Conservation (phyloP, 192 early-diverging fungal species). For the Entomortierella beljakovae region DNA sequence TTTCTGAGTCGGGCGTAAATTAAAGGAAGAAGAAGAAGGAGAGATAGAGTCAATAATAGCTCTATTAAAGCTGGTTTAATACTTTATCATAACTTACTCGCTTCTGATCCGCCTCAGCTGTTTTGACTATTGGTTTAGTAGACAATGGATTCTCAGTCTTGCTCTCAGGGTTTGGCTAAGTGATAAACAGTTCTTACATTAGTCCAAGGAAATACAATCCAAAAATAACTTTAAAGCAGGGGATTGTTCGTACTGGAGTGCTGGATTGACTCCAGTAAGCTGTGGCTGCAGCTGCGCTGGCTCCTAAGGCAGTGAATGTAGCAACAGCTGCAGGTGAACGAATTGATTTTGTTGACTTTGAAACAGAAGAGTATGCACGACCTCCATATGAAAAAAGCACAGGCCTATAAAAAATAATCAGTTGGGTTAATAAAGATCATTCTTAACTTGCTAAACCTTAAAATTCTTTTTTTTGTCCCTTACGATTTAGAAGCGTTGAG, state of each 20-base stretch:
- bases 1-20: constrained; percentile 13
- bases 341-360: background rate
- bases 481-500: too few relatives aligned
- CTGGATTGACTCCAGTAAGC: constrained; percentile 28
- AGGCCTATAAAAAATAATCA: background rate
- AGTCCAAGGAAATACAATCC: too few relatives aligned
- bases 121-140: background rate
- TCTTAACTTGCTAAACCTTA: too few relatives aligned
- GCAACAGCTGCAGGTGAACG: constrained; percentile 2
- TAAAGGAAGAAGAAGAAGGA: background rate
- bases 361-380: constrained; percentile 24
- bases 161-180: background rate
- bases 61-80: background rate
- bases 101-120: background rate
- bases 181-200: too few relatives aligned
- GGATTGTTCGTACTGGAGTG: too few relatives aligned
- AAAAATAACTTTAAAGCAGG: too few relatives aligned
- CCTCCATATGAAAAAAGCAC: constrained; percentile 2
- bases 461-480: too few relatives aligned
- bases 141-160: background rate
- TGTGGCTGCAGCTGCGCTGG: constrained; percentile 20
- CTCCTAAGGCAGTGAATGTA: constrained; percentile 3
- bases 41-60: background rate
- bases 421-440: background rate
- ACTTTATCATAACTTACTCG: background rate